Evolutionary conservation across 345 rosid species (phyloP), one percentile per base, ranked within the genome.

Genomic region (Citrus australasica): DNA sequence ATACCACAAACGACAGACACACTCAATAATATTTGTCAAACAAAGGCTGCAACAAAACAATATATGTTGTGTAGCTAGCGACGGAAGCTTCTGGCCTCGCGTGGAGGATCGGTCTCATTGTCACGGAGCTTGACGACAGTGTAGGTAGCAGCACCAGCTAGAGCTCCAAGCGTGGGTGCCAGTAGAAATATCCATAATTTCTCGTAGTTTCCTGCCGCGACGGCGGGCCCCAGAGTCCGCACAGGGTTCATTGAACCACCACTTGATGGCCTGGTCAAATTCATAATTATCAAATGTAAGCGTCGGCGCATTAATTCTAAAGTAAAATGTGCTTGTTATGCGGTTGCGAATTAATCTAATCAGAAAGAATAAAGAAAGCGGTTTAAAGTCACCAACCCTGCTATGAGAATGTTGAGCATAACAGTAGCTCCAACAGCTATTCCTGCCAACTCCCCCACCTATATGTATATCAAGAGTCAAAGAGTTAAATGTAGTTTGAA

Each of bases 341-440:
- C 13, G 51, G 51, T 46, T 11, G 51, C 5, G 51, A 40, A 40
- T 46, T 46, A 13, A 11, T 46, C 17, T 46, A 46, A 46, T 13
- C 51, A 46, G 51, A 46, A 46, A 46, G 17, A 46, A 46, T 13
- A 46, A 46, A 46, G 17, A 46, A 46, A 13, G 4, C 1, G 5
- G 51, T 46, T 46, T 11, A 35, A 21, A 33, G 10, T 22, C 11
- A 83, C 89, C 74, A 28, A 93, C 98, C 98, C 98, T 1, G 98
- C 91, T 63, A 96, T 91, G 55, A 96, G 97, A 79, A 94, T 91
- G 85, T 96, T 96, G 38, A 96, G 97, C 95, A 94, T 83, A 70
- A 96, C 99, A 0, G 99, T 88, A 33, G 99, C 99, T 80, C 99
- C 99, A 78, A 96, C 99, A 8, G 98, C 99, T 67, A 96, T 94